Base-by-base conservation (phyloP, 2,329 filamentous ascomycete genomes). In the Aspergillus awamori region DNA sequence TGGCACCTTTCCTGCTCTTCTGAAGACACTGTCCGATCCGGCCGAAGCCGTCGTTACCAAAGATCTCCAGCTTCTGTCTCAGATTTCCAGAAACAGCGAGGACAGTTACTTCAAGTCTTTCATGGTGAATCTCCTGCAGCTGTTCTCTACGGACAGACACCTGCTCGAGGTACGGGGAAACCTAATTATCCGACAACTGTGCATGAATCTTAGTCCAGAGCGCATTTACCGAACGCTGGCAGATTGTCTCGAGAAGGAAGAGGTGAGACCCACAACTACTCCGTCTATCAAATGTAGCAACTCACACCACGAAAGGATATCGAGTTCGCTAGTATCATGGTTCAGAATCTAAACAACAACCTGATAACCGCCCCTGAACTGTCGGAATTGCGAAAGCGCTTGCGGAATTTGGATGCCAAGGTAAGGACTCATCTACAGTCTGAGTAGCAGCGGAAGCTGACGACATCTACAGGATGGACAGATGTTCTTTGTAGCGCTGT, bases 281-380 rank as follows among this genome's bases (percentile, higher is more conserved):
- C 13, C 10, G 36, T 43, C 45, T 11, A 24, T 20, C 45, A 33
- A 11, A 47, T 33, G 11, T 59, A 53, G 61, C 69, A 56, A 69
- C 45, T 38, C 22, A 52, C n/a, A 20, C 3, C 49, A 84, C 3
- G 33, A 45, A 45, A 45, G 78, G 95, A 99, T 74, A 87, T 99
- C 45, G 96, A 99, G 75, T 99, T 99, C 77, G 94, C 95, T 15
- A 97, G 94, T 74, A 98, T 99, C 70, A 99, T 99, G 95, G 93
- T 99, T 30, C 95, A 99, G 76, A 98, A 98, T 71, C 83, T 99
- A 56, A 99, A 99, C 80, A 99, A 99, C 77, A 99, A 99, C 70
- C 87, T 99, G 58, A 97, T 99, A 67, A 99, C 96, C 1, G 95
- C 96, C 0, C 95, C 96, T 0, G 93, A 99, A 76, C 82, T 99